These are phyloP conservation scores for Pittosporum tobira DNA, from an alignment of 129 eudicot species.

Conservation along the genomic window DNA sequence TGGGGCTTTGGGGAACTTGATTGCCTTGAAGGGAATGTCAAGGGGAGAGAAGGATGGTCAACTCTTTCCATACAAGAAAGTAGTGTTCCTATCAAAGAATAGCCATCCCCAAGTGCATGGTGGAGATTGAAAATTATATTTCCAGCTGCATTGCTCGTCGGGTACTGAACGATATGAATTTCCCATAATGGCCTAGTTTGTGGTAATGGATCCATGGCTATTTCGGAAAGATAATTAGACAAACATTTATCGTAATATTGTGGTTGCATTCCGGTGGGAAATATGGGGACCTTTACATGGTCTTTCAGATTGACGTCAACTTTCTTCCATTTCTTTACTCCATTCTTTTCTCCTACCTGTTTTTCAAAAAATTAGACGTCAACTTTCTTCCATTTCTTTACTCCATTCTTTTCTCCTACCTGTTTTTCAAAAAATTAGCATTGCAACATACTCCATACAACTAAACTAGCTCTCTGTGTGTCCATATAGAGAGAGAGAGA, in stretches of 20 bases:
- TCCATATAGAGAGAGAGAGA: not conserved
- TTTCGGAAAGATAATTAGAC: slow-evolving; percentile 16
- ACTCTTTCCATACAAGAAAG: slow-evolving; percentile 36
- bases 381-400: not conserved
- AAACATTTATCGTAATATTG: slow-evolving; percentile 19
- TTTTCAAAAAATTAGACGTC: not conserved
- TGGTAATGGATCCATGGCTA: slow-evolving; percentile 22
- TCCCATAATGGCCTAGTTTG: slow-evolving; percentile 31
- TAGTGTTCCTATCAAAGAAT: slow-evolving; percentile 34
- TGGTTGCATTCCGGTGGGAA: slow-evolving; percentile 14
- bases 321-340: slow-evolving; percentile 29
- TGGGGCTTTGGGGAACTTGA: not conserved
- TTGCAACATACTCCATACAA: not conserved
- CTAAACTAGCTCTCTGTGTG: not conserved
- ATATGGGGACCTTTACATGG: slow-evolving; percentile 21
- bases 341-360: slow-evolving; percentile 29
- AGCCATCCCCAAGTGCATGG: slow-evolving; percentile 49
- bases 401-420: not conserved
- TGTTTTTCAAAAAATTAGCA: not conserved
- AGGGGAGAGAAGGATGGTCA: slow-evolving; percentile 33
- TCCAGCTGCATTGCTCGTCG: slow-evolving; percentile 37
- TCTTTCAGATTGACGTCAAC: slow-evolving; percentile 33
- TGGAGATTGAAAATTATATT: slow-evolving; percentile 29
- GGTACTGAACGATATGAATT: slow-evolving; percentile 28
- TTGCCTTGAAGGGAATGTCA: slow-evolving; percentile 30